A percentile compares a stretch with the other conserved stretches of the same genome.
Evolutionary conservation across 2,329 filamentous ascomycete species (phyloP).

Genomic region (Exophiala viscosa): DNA sequence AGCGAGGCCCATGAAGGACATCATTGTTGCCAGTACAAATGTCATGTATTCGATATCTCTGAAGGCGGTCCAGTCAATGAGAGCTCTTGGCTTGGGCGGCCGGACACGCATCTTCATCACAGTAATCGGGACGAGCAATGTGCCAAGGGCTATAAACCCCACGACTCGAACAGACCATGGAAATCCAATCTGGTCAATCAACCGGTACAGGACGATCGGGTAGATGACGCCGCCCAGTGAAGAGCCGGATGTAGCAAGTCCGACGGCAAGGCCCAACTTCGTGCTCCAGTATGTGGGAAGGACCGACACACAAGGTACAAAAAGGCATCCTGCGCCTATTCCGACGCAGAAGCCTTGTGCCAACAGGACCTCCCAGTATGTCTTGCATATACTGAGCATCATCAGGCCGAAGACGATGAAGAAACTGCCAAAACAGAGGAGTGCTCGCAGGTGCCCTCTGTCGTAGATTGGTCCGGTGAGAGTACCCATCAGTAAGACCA

Average conservation of each 20-base stretch:
- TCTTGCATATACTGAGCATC: conserved; percentile 39
- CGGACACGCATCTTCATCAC: conserved; percentile 42
- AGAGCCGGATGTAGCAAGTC: conserved; percentile 29
- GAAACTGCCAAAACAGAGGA: conserved; percentile 30
- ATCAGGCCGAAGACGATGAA: conserved; percentile 40
- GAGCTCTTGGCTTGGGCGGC: conserved; percentile 41
- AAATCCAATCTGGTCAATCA: conserved; percentile 58
- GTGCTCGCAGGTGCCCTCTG: conserved; percentile 38
- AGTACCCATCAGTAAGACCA: conserved; percentile 44
- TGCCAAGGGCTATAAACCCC: conserved; percentile 57
- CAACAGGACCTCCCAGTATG: conserved; percentile 47
- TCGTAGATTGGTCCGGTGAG: conserved; percentile 43
- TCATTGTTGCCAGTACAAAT: conserved; percentile 48
- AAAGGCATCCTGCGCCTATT: conserved; percentile 39
- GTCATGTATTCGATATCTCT: conserved; percentile 45
- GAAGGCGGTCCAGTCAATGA: conserved; percentile 46
- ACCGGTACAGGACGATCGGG: conserved; percentile 54
- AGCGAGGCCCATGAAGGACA: conserved; percentile 53
- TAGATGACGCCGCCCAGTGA: conserved; percentile 46
- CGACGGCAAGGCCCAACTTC: conserved; percentile 31
- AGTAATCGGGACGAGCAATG: conserved; percentile 36
- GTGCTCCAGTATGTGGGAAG: conserved; percentile 31
- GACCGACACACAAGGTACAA: conserved; percentile 30
- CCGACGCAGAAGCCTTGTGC: conserved; percentile 49
- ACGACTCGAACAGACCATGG: conserved; percentile 61